Base-by-base conservation (phyloP, 257 asterid species). In the Fraxinus pennsylvanica region DNA sequence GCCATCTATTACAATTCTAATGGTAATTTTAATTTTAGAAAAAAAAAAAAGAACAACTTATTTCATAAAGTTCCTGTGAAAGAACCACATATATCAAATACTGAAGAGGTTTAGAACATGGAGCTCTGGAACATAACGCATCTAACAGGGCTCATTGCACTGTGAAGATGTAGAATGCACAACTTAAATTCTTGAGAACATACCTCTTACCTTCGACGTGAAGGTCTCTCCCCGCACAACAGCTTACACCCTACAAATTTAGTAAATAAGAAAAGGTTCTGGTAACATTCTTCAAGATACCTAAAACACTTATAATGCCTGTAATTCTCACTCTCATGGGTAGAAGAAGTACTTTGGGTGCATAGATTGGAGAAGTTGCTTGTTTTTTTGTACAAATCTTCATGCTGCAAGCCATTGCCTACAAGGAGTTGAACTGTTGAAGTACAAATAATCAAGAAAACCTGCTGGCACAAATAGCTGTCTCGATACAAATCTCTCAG, bases 391-490 rank as follows among this genome's bases (percentile, higher is more conserved):
- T 79, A 25, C 80, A 63, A 72, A 75, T 81, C 77, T 83, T 87
- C 86, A 80, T 78, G 82, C 83, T 86, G 89, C 85, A 78, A 76
- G 90, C 69, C 69, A 87, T 80, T 82, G 81, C 93, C 97, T 92
- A 88, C 84, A 82, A 71, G 79, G 79, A 76, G 78, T 71, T 80
- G 71, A 78, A 76, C 63, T 80, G 78, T 71, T 80, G 71, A 78
- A 76, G 67, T 80, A 69, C 74, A 78, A 65, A 41, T 74, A 41
- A 71, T 78, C 74, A 84, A 74, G 72, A 71, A 78, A 80, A 69
- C 50, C 65, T 65, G 65, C 57, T 21, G 80, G 80, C 66, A 81
- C 79, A 84, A 52, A 75, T 68, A 80, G 72, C 74, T 47, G 81
- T 76, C 80, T 72, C 68, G 59, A 57, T 47, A 65, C 38, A 67